Base-by-base conservation (phyloP, 306 rosid genomes). In the Sesbania bispinosa region DNA sequence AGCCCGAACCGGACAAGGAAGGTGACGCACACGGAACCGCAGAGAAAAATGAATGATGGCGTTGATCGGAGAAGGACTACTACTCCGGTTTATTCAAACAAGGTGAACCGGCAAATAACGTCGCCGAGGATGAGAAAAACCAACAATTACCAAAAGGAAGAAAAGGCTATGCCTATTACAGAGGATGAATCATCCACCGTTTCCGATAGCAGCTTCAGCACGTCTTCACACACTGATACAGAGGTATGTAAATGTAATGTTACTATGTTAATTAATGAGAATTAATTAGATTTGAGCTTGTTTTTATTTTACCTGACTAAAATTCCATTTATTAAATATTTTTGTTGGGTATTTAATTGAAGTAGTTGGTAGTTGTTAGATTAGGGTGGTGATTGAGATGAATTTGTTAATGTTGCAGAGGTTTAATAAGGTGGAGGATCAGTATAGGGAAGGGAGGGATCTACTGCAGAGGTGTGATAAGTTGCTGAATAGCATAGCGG, bases 401-500 rank as follows among this genome's bases (percentile, higher is more conserved):
- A 41, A 14, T 46, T 33, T 55, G 1, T 6, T 14, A 5, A 13
- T 0, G 11, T 14, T 16, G 55, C 81, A 94, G 99, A 87, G 88
- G 66, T 77, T 55, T 29, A 91, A 80, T 29, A 91, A 80, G 78
- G 47, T 53, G 75, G 96, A 87, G 70, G 95, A 84, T 14, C 71
- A 46, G 57, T 71, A 78, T 81, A 87, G 57, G 53, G 95, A 89
- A 67, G 96, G 97, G 23, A 85, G 77, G 67, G 85, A 76, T 69
- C 60, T 87, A 11, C 53, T 94, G 59, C 91, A 86, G 78, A 88
- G 99, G 70, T 91, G 99, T 32, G 96, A 89, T 67, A 94, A 86
- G 80, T 75, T 94, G 65, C 88, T 94, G 32, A 82, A 77, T 85
- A 91, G 92, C 75, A 89, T 94, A 67, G 95, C 96, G 9, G 97